Base-by-base conservation (phyloP, 1,284 basidiomycete genomes). In the Pseudozyma hubeiensis region DNA sequence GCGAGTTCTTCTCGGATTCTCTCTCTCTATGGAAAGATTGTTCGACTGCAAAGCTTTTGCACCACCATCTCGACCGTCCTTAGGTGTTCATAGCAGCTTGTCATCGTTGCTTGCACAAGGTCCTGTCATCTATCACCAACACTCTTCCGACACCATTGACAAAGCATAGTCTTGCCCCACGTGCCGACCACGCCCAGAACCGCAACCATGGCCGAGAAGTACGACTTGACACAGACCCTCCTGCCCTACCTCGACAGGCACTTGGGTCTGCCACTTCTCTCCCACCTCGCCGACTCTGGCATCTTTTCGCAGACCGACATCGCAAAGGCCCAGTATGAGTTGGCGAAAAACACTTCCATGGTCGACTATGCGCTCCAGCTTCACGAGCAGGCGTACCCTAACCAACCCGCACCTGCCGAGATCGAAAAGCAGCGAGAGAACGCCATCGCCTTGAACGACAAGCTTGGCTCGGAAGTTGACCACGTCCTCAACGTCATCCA, bases 401-500 rank as follows among this genome's bases (percentile, higher is more conserved):
- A 90, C 64, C 86, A 92, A 66, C 50, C 67, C 2, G 73, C 76
- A 11, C 81, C 81, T 19, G 63, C 73, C 24, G 77, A 80, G 62
- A 62, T 81, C 40, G 67, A 77, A 40, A 76, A 78, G 68, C 81
- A 81, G 70, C 61, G 72, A 19, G 72, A 92, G 83, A 91, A 89
- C 68, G 92, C 92, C 3, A 90, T 95, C 37, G 90, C 90, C 46
- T 92, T 91, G 51, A 92, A 94, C 81, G 91, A 95, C 81, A 87
- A 89, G 57, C 88, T 98, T 40, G 90, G 93, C 81, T 90, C 91
- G 71, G 93, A 96, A 82, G 94, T 94, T 0, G 93, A 94, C 83
- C 91, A 91, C 17, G 94, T 98, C 39, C 88, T 97, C 74, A 92
- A 95, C 84, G 94, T 98, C 64, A 98, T 99, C 82, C 92, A 96